These are phyloP conservation scores for Citeromyces siamensis DNA, from an alignment of 1,139 yeast genomes.

Conservation along the genomic window DNA sequence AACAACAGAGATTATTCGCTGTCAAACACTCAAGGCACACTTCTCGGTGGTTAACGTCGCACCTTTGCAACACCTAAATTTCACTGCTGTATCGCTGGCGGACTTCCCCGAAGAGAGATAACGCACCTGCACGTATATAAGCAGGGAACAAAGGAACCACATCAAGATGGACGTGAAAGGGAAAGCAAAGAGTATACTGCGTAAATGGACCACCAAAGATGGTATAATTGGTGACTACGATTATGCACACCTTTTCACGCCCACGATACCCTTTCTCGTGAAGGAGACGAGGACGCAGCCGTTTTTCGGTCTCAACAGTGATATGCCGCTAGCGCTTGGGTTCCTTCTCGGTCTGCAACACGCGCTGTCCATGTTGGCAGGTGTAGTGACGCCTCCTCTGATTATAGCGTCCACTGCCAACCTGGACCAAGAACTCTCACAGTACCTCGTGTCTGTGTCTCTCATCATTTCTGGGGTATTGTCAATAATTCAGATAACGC, in stretches of 20 bases:
- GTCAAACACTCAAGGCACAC: no score
- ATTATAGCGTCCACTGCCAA: constrained; percentile 53
- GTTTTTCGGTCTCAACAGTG: constrained; percentile 67
- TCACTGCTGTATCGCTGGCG: background rate
- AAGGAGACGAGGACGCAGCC: constrained; percentile 43
- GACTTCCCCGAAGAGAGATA: background rate
- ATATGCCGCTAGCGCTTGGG: constrained; percentile 70
- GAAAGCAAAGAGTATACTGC: constrained; percentile 10
- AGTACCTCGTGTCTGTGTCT: constrained; percentile 69
- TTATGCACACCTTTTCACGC: constrained; percentile 65
- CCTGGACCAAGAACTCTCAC: constrained; percentile 33
- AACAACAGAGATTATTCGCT: no score
- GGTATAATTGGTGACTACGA: constrained; percentile 80
- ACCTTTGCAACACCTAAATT: background rate
- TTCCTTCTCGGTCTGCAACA: constrained; percentile 77
- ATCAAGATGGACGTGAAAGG: no score
- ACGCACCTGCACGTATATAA: no score
- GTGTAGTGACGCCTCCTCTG: constrained; percentile 79
- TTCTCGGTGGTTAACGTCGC: background rate
- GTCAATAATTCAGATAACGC: constrained; percentile 66
- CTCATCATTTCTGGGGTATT: constrained; percentile 66
- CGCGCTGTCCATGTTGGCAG: constrained; percentile 82
- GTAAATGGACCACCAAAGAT: constrained; percentile 56
- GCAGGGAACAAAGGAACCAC: no score
- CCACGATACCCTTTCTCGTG: constrained; percentile 56